These are phyloP conservation scores for Aschersonia sp. DNA, from an alignment of 2,329 filamentous ascomycete species.

Conservation along the genomic window DNA sequence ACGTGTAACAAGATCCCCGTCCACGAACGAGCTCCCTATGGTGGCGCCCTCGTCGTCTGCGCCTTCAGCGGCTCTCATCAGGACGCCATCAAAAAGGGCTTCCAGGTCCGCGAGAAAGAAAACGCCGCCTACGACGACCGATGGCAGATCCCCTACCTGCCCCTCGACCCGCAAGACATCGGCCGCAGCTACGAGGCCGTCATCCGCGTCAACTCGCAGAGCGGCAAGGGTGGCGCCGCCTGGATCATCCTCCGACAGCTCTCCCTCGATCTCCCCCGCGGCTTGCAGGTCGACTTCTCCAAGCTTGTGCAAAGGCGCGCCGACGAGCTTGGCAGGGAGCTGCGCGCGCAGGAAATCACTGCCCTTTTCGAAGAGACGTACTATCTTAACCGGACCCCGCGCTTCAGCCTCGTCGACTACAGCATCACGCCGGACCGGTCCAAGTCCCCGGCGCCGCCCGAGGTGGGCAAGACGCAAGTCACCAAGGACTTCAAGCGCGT, in stretches of 20 bases:
- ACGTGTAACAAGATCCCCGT: constrained; percentile 90
- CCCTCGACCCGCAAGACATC: constrained; percentile 84
- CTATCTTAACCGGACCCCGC: constrained; percentile 68
- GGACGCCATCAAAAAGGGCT: constrained; percentile 90
- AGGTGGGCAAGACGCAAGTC: constrained; percentile 56
- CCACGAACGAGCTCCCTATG: constrained; percentile 80
- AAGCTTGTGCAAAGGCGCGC: constrained; percentile 72
- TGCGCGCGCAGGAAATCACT: constrained; percentile 72
- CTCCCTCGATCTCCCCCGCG: constrained; percentile 82
- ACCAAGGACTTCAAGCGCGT: constrained; percentile 66
- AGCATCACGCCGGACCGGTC: constrained; percentile 77
- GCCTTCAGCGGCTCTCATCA: constrained; percentile 89
- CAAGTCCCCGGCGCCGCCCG: constrained; percentile 53
- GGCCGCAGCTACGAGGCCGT: constrained; percentile 95
- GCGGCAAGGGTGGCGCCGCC: constrained; percentile 84
- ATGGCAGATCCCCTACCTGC: constrained; percentile 86
- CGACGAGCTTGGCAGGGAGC: constrained; percentile 69
- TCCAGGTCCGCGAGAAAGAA: constrained; percentile 52
- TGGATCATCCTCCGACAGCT: constrained; percentile 88
- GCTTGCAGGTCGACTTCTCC: constrained; percentile 83
- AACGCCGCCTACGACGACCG: constrained; percentile 45
- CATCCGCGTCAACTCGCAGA: constrained; percentile 95
- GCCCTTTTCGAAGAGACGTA: constrained; percentile 82
- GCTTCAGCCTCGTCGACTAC: constrained; percentile 84
- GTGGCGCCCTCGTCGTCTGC: constrained; percentile 79